Base-by-base conservation (phyloP, 192 early-diverging fungal species). In the Paraglomus brasilianum region DNA sequence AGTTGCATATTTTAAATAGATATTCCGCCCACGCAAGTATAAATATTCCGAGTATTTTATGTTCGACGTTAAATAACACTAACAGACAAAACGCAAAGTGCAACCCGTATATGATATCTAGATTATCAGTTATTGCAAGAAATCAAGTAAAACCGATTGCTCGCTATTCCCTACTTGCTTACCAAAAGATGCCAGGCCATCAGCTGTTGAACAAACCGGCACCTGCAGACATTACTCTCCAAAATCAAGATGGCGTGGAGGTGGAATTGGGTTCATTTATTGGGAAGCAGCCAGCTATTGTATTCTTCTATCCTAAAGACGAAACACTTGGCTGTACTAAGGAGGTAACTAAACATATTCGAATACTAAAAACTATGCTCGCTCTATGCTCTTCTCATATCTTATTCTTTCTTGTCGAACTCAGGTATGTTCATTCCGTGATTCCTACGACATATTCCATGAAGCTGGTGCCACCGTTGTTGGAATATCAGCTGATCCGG, bases 291-390 rank as follows among this genome's bases (percentile, higher is more conserved):
- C 55, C 72, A 8, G 64, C 66, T 14, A 44, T 79, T 9, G 21
- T 80, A 11, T 80, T 80, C 58, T 80, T 80, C 48, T 80, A 80
- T 72, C 78, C 78, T 13, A 77, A 69, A 24, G 72, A 80, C 8
- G 71, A 74, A 66, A 72, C 65, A 1, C 66, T 60, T 53, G 70
- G 70, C 7, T 80, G 78, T 55, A 74, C 66, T 40, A 70, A 72
- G 69, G 69, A 77, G 70, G 78, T 77, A 69, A n/a, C 11, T 19
- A 21, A 30, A 22, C 46, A 5, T 52, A 13, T 72, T 42, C 46
- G 5, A 24, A 17, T 21, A 13, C 43, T 39, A 13, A 11, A n/a
- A 36, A 43, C 9, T 1, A 8, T 63, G 2, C 45, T 13, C 2
- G 30, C 30, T 3, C 30, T 30, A 2, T 22, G 9, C 19, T 42